Percentiles rank a stretch among this genome's conserved stretches.
Conservation (phyloP, 371 early-diverging fungal species). For the Dinochytrium kinnereticum region DNA sequence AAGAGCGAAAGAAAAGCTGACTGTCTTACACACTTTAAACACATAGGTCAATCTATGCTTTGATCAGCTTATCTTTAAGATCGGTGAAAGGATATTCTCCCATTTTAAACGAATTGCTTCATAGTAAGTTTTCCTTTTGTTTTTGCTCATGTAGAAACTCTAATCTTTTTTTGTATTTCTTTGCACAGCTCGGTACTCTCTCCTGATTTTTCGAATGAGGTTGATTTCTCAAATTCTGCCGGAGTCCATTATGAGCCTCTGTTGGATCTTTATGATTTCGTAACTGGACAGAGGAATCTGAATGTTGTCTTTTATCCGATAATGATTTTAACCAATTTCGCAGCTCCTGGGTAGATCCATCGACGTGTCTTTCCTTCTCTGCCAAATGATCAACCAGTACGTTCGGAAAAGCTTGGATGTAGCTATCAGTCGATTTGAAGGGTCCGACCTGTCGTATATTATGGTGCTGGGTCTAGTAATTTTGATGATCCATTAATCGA, state of each 20-base stretch:
- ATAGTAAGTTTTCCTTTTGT: constrained; percentile 24
- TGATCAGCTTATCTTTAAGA: constrained; percentile 53
- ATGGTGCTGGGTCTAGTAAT: too few relatives aligned
- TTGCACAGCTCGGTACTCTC: constrained; percentile 19
- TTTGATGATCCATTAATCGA: too few relatives aligned
- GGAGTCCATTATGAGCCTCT: neutral
- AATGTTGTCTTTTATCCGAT: constrained; percentile 31
- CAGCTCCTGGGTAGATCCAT: constrained; percentile 53
- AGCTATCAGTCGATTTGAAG: constrained; percentile 51
- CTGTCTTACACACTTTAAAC: constrained; percentile 1
- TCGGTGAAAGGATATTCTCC: constrained; percentile 44
- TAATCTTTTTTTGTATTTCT: neutral
- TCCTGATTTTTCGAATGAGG: constrained; percentile 30
- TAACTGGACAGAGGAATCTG: constrained; percentile 40
- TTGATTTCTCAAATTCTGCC: constrained; percentile 7
- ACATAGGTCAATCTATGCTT: constrained; percentile 53
- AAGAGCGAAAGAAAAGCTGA: neutral
- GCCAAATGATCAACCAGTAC: constrained; percentile 45
- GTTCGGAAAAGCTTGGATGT: constrained; percentile 49
- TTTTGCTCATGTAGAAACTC: neutral
- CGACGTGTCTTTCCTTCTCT: constrained; percentile 40
- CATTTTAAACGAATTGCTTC: constrained; percentile 54
- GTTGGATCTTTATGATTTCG: constrained; percentile 20
- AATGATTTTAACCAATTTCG: too few relatives aligned
- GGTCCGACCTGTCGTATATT: constrained; percentile 45